Conservation (phyloP, 2,329 filamentous ascomycete species). For the Didymella pomorum region DNA sequence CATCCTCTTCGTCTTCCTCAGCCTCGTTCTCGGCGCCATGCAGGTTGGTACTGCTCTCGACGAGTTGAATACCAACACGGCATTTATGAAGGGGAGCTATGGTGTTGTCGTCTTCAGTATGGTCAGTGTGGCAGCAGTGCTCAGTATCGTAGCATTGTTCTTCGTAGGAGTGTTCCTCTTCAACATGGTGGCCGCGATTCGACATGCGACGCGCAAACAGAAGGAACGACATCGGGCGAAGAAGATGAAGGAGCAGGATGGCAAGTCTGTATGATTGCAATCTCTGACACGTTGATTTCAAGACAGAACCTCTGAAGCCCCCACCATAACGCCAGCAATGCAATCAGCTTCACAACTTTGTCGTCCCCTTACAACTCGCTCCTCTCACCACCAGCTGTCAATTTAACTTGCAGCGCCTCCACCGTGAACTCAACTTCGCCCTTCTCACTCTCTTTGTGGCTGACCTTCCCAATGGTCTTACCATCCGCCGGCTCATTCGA, state of each 20-base stretch:
- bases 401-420: slow-evolving; percentile 40
- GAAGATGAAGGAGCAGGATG: slow-evolving; percentile 5
- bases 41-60: slow-evolving; percentile 46
- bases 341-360: neutral
- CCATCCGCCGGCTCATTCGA: slow-evolving; percentile 41
- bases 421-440: slow-evolving; percentile 45
- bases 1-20: slow-evolving; percentile 50
- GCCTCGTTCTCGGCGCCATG: slow-evolving; percentile 49
- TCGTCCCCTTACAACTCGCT: slow-evolving; percentile 37
- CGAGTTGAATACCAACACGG: slow-evolving; percentile 31
- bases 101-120: slow-evolving; percentile 50
- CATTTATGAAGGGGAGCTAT: slow-evolving; percentile 40
- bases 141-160: slow-evolving; percentile 34
- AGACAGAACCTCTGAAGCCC: too few relatives aligned
- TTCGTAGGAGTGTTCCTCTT: slow-evolving; percentile 48
- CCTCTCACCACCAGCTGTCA: slow-evolving; percentile 20
- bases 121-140: slow-evolving; percentile 39
- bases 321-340: neutral
- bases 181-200: slow-evolving; percentile 49
- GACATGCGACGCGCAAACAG: slow-evolving; percentile 49
- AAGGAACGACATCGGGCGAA: slow-evolving; percentile 33
- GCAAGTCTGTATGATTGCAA: too few relatives aligned
- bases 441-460: slow-evolving; percentile 32
- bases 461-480: slow-evolving; percentile 39
- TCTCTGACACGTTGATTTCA: too few relatives aligned